Evolutionary conservation across 768 basidiomycete species (phyloP).

Genomic region (Pleurotus djamor): DNA sequence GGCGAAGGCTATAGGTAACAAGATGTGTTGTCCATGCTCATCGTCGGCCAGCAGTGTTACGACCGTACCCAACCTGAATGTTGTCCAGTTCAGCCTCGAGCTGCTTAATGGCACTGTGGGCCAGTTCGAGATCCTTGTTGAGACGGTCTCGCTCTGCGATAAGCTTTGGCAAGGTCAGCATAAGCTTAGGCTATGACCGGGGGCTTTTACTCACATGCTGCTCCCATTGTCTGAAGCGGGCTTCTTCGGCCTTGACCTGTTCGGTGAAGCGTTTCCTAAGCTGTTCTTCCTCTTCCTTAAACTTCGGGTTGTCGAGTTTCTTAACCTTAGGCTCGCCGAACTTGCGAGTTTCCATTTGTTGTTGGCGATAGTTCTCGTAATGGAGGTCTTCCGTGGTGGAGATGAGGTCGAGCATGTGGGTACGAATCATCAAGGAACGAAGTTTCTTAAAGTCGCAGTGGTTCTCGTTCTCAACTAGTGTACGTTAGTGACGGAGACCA

Average conservation of each 20-base stretch:
- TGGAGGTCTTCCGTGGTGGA: slow-evolving; percentile 93
- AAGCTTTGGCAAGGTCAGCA: slow-evolving; percentile 52
- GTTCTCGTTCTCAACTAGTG: slow-evolving; percentile 92
- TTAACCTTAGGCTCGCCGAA: slow-evolving; percentile 98
- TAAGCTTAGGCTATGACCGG: slow-evolving; percentile 2
- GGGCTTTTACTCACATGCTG: slow-evolving; percentile 71
- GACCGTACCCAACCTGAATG: slow-evolving; percentile 82
- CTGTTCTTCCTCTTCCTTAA: slow-evolving; percentile 98
- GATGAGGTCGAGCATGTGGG: slow-evolving; percentile 98
- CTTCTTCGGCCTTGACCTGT: slow-evolving; percentile 98
- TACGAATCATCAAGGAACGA: slow-evolving; percentile 91
- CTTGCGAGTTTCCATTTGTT: slow-evolving; percentile 99
- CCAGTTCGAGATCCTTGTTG: slow-evolving; percentile 97
- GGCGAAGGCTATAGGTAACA: not conserved
- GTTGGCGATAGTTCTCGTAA: slow-evolving; percentile 97
- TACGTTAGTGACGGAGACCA: not conserved
- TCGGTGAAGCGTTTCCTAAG: slow-evolving; percentile 98
- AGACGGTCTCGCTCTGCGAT: slow-evolving; percentile 98
- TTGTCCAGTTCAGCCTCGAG: slow-evolving; percentile 90
- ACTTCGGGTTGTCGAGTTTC: slow-evolving; percentile 99
- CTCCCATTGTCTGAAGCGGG: slow-evolving; percentile 98
- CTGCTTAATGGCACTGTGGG: slow-evolving; percentile 88
- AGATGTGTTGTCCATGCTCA: slow-evolving; percentile 26
- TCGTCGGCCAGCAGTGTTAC: slow-evolving; percentile 61
- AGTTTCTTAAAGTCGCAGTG: slow-evolving; percentile 99